These are phyloP conservation scores for Tilletia setariae DNA, from an alignment of 1,284 basidiomycete species.

Conservation along the genomic window DNA sequence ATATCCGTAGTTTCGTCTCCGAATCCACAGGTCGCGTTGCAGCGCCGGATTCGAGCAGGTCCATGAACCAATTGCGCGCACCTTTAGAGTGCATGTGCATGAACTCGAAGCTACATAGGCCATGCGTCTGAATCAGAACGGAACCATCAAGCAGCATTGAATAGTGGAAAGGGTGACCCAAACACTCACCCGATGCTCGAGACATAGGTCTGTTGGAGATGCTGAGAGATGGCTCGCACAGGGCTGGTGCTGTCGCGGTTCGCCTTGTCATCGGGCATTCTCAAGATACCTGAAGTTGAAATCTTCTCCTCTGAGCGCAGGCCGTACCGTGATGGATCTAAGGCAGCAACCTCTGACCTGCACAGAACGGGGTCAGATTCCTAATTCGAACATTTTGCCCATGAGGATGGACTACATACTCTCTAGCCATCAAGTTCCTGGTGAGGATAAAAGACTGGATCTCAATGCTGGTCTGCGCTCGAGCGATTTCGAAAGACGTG, in stretches of 20 bases:
- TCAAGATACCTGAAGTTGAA: conserved; percentile 27
- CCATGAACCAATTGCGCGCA: conserved; percentile 19
- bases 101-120: conserved; percentile 79
- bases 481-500: too few relatives aligned
- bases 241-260: conserved; percentile 43
- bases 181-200: conserved; percentile 16
- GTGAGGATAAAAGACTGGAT: background rate
- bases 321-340: conserved; percentile 74
- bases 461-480: background rate
- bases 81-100: conserved; percentile 57
- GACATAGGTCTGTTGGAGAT: conserved; percentile 25
- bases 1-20: conserved; percentile 38
- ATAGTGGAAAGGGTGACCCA: conserved; percentile 23
- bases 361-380: background rate
- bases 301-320: conserved; percentile 76
- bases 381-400: background rate
- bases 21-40: conserved; percentile 11
- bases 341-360: conserved; percentile 63
- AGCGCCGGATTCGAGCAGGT: conserved; percentile 15
- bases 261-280: conserved; percentile 34
- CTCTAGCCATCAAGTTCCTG: conserved; percentile 11
- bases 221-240: conserved; percentile 55
- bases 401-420: background rate
- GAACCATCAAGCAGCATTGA: conserved; percentile 63
- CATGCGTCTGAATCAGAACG: conserved; percentile 67